Evolutionary conservation across 2,329 filamentous ascomycete genomes (phyloP), one percentile per base, ranked within the genome.

Genomic region (Calonectria hongkongensis): DNA sequence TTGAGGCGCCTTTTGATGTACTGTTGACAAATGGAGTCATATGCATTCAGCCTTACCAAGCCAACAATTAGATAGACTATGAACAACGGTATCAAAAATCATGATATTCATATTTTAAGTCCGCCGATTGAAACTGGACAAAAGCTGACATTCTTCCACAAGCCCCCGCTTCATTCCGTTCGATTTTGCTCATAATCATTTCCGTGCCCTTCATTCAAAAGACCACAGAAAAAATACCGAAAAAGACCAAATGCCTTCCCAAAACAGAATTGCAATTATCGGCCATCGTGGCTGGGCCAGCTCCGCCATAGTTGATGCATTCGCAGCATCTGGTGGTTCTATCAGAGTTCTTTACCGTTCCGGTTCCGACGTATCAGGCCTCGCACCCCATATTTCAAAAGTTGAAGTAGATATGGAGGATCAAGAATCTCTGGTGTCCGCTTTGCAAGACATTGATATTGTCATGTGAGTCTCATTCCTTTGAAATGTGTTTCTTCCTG

Each of bases 271-370:
- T 41, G 68, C 60, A 5, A 30, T 71, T 1, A 27, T 60, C 18
- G 41, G 68, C 9, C 68, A 66, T 47, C 62, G 68, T 45, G 68
- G 68, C 41, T 71, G 68, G 68, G 62, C 41, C 6, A 71, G 68
- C 25, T 66, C 62, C 10, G 50, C 41, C 27, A 71, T 66, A 4
- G 43, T 65, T 12, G 51, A 71, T 15, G 68, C 62, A 12, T 51
- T 71, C 12, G 62, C 41, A 16, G 28, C 48, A 15, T 60, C 62
- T 8, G 30, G 39, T 25, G 41, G 62, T 13, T 41, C 30, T 4
- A 41, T 71, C 50, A 71, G 62, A 27, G 51, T 71, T 7, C 9
- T 71, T 16, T 60, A 71, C n/a, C 48, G 62, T 8, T 45, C 68
- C 15, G 50, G 50, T 8, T 66, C 68, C 1, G 68, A 71, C 33